Evolutionary conservation across 768 basidiomycete genomes (phyloP), one percentile per base, ranked within the genome.

Genomic region (Suillus decipiens): DNA sequence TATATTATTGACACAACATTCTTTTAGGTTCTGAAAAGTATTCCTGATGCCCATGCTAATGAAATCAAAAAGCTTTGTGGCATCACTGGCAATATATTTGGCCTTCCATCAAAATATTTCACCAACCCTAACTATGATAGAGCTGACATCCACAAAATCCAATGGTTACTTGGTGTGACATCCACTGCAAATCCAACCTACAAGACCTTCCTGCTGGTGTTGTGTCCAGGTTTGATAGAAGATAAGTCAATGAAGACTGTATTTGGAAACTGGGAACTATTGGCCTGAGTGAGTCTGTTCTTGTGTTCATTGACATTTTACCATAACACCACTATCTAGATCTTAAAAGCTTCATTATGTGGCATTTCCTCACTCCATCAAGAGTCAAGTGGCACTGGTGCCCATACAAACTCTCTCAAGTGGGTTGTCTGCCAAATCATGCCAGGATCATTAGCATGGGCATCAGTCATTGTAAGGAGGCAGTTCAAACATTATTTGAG

Each of bases 41-140:
- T 47, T 34, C 34, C 43, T 10, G 12, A 36, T 5, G 14, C 42
- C 14, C 34, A 19, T 17, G 45, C 60, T 15, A 45, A 43, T n/a
- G 43, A 61, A 36, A 34, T 61, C n/a, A 43, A 48, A 17, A 61
- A 61, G 17, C 33, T 61, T 17, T 2, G 60, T n/a, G 45, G 33
- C 10, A 3, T 61, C 3, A 24, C 45, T 48, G 60, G 60, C 12
- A 34, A 60, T 24, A 45, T 60, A 1, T 34, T 60, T 6, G 31
- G 19, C 17, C 60, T 60, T n/a, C 17, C 60, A 4, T 33, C 14
- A 5, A 34, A 22, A 22, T 61, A 61, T 48, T 61, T 61, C 34
- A 36, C 34, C 10, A 36, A 19, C 11, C n/a, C n/a, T 5, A 2
- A 42, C 17, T 42, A 19, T 8, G 41, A 42, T 2, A 22, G 55